Base-by-base conservation (phyloP, 176 grass and related monocot species). In the Calamus simplicifolius region DNA sequence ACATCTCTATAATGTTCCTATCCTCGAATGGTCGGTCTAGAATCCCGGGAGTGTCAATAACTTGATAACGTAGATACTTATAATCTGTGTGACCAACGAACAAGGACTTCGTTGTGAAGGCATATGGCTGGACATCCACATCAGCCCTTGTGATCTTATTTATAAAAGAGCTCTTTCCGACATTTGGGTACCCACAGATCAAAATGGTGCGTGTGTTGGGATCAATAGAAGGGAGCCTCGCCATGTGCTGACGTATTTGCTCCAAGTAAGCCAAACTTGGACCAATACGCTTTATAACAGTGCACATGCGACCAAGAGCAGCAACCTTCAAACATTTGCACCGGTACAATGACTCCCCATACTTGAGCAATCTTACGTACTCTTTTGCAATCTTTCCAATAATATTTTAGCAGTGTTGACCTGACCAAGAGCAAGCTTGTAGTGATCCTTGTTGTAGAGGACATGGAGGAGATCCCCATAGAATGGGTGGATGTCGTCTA, bases 401-500 rank as follows among this genome's bases (percentile, higher is more conserved):
- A 27, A 81, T 75, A 26, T 85, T 90, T 82, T 82, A 57, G 78
- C 78, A 1, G 81, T 90, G 54, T 90, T 85, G 75, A 90, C 74
- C 67, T 90, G 86, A 7, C 81, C 86, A 48, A 90, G 73, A 25
- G 86, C 86, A 66, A 90, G 86, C 23, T 90, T 90, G 82, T 85
- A 90, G 63, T 90, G 86, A 73, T 90, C 86, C 62, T 90, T 90
- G 66, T 90, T 85, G 27, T 90, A 90, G 8, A 90, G 78, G 35
- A 90, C 81, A 52, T 85, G 86, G 4, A 85, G 82, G 51, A 90
- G 78, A 73, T 90, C 86, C 18, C 78, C 77, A 3, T 85, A 85
- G 61, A 90, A 90, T 43, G 86, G 86, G 5, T 90, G 81, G 51
- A 90, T 79, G 35, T 69, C 82, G 65, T 90, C 86, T 50, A 90